phyloP scores from a whole-genome alignment of 2,329 filamentous ascomycete genomes.

The Stagonosporopsis chrysanthemi region DNA sequence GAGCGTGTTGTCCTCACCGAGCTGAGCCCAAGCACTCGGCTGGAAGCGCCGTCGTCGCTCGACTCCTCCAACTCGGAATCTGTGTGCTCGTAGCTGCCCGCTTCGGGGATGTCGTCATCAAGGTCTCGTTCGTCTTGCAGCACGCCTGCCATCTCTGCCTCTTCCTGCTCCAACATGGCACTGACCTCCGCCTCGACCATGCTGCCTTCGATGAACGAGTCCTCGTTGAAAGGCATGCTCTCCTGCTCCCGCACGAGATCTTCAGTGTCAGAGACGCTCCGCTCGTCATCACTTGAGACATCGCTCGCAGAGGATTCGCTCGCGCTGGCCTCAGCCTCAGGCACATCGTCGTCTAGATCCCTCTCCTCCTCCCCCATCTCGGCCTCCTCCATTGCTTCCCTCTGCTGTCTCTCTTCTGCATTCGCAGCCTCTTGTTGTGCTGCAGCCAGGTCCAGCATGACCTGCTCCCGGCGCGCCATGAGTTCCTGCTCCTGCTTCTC shows the following conservation, averaged over 20 bases:
- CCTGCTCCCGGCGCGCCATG: constrained; percentile 72
- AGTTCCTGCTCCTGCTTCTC: constrained; percentile 88
- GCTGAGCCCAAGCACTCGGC: constrained; percentile 29
- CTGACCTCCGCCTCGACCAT: constrained; percentile 49
- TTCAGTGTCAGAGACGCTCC: constrained; percentile 44
- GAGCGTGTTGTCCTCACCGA: constrained; percentile 28
- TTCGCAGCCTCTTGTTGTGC: constrained; percentile 58
- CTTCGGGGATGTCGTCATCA: constrained; percentile 61
- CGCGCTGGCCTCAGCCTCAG: constrained; percentile 51
- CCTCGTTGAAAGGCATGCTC: constrained; percentile 56
- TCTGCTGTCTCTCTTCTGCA: constrained; percentile 51
- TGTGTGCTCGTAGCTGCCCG: constrained; percentile 62
- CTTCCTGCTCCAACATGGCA: constrained; percentile 54
- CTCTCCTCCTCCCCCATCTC: constrained; percentile 36
- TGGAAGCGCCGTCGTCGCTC: constrained; percentile 34
- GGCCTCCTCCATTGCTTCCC: constrained; percentile 49
- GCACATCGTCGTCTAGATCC: constrained; percentile 53
- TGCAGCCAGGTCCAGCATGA: constrained; percentile 74
- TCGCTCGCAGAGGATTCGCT: constrained; percentile 32
- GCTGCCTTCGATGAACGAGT: constrained; percentile 57
- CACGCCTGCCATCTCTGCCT: constrained; percentile 56
- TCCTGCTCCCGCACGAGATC: constrained; percentile 55
- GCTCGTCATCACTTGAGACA: constrained; percentile 47
- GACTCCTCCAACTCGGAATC: constrained; percentile 60
- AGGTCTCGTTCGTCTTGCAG: constrained; percentile 58